phyloP scores from a whole-genome alignment of 805 yeast genomes.

The Teunomyces tritomae region DNA sequence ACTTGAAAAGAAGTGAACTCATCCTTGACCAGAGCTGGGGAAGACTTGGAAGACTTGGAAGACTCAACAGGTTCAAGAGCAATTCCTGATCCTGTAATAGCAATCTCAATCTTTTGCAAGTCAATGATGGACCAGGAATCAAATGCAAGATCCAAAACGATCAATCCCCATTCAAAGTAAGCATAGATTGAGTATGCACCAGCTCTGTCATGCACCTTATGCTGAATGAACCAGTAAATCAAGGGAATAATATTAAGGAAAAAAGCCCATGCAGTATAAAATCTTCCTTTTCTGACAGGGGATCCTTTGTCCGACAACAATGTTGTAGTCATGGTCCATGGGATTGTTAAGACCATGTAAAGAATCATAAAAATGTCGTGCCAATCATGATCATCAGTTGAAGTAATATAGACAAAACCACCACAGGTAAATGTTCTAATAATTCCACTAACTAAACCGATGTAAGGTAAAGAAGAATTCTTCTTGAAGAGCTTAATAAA shows the following conservation, averaged over 20 bases:
- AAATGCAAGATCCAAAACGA: constrained; percentile 77
- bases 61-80: constrained; percentile 10
- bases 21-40: constrained; percentile 11
- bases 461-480: constrained; percentile 33
- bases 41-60: background rate
- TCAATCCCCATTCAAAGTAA: constrained; percentile 89
- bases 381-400: constrained; percentile 94
- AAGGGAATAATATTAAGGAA: constrained; percentile 77
- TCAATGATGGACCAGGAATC: constrained; percentile 79
- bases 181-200: constrained; percentile 98
- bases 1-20: constrained; percentile 38
- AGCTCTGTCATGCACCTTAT: constrained; percentile 78
- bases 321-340: constrained; percentile 77
- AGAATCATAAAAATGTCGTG: constrained; percentile 95
- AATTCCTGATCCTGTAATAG: constrained; percentile 27
- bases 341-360: constrained; percentile 83
- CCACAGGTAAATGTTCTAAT: constrained; percentile 94
- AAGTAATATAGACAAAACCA: constrained; percentile 97
- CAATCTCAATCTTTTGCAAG: constrained; percentile 59
- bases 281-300: constrained; percentile 48
- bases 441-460: constrained; percentile 61
- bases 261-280: constrained; percentile 55
- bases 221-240: constrained; percentile 86
- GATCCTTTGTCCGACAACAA: constrained; percentile 46
- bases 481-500: constrained; percentile 46